Evolutionary conservation across 2,329 filamentous ascomycete genomes (phyloP), one percentile per base, ranked within the genome.

Genomic region (Leptographium wingfieldii): DNA sequence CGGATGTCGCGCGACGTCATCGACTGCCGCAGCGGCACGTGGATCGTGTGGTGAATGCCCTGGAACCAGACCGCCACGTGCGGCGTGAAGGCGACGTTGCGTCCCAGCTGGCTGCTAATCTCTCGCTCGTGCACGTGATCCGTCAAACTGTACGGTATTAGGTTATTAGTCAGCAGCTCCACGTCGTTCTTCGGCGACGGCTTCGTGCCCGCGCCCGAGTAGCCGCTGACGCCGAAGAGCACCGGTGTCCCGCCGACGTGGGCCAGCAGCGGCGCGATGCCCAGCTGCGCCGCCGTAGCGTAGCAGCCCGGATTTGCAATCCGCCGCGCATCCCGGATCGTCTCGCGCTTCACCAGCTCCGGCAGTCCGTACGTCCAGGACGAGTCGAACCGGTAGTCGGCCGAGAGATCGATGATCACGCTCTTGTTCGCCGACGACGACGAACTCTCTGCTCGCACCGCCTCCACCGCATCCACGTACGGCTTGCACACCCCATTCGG

Each of bases 41-140:
- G 91, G 73, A 97, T 92, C 48, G 91, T 92, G 73, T 92, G 88
- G 70, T 90, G 85, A 67, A 97, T 97, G 64, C 92, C 92, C 70
- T 95, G 87, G 82, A 97, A 97, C 92, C 91, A 97, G 16, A 87
- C 84, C n/a, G 91, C 90, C 29, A 96, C 92, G 72, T 97, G 94
- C 7, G 94, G 94, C 61, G 94, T 87, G 71, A 99, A 99, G 6
- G 86, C 88, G 12, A 95, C 85, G 22, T 82, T 75, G 16, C 77
- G 79, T 56, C 65, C 88, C 12, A 97, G 81, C 70, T 95, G 91
- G 58, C 76, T 71, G 69, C 86, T 87, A 64, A 97, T 94, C 72
- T 97, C 94, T 55, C 83, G 84, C 79, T 99, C 94, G 75, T 97
- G 94, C 63, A 97, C 89, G 75, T 97, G 94, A 66, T 91, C 92